Percentiles rank a stretch among this genome's conserved stretches.
phyloP scores from a whole-genome alignment of 352 stramenopile species.

The Globisporangium radiosum region DNA sequence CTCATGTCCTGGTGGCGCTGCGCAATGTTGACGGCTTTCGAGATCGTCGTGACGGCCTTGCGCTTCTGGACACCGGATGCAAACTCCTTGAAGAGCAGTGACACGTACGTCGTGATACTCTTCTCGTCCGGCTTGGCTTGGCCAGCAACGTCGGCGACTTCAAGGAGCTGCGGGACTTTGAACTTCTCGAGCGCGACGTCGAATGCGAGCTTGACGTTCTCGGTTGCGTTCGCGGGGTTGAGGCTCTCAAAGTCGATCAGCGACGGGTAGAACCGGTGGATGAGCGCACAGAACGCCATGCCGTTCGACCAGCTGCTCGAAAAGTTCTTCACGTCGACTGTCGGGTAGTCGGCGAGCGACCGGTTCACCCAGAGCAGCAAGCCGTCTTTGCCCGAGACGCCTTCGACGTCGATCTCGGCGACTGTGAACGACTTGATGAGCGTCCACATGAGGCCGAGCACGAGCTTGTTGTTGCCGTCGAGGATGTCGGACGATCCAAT shows the following conservation, averaged over 20 bases:
- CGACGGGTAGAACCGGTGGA: slow-evolving; percentile 86
- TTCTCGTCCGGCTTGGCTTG: slow-evolving; percentile 87
- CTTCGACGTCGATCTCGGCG: slow-evolving; percentile 81
- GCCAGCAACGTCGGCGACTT: slow-evolving; percentile 81
- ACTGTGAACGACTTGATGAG: slow-evolving; percentile 90
- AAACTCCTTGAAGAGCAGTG: slow-evolving; percentile 89
- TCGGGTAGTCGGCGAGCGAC: slow-evolving; percentile 79
- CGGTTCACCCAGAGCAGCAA: slow-evolving; percentile 88
- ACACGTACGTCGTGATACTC: slow-evolving; percentile 90
- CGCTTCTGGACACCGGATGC: slow-evolving; percentile 87
- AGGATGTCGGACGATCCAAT: slow-evolving; percentile 90
- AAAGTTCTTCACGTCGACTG: slow-evolving; percentile 86
- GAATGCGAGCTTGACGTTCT: slow-evolving; percentile 83
- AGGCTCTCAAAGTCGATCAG: slow-evolving; percentile 80
- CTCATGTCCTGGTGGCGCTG: slow-evolving; percentile 84
- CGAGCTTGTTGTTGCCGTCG: slow-evolving; percentile 88
- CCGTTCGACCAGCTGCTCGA: slow-evolving; percentile 81
- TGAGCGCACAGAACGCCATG: slow-evolving; percentile 88
- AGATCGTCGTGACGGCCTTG: slow-evolving; percentile 85
- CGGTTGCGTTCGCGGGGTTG: slow-evolving; percentile 47
- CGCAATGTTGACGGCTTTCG: slow-evolving; percentile 87
- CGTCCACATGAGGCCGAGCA: slow-evolving; percentile 90
- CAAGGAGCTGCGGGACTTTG: slow-evolving; percentile 82
- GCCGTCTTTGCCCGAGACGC: slow-evolving; percentile 87
- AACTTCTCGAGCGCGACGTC: slow-evolving; percentile 80